Evolutionary conservation across 768 basidiomycete genomes (phyloP), one percentile per base, ranked within the genome.

Genomic region (Chiua virens): DNA sequence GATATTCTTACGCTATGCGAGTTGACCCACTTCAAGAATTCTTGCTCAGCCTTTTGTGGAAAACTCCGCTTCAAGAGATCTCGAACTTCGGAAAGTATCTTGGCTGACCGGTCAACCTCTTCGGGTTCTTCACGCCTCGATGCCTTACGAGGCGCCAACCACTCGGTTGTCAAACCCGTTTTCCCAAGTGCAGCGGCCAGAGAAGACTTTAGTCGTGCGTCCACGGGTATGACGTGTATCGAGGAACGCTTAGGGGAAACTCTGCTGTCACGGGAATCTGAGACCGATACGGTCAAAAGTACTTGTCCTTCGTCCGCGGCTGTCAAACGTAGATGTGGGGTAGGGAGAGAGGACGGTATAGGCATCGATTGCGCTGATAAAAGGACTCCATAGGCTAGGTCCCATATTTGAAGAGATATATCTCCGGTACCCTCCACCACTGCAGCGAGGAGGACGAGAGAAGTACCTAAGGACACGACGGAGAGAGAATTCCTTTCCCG

Each of bases 121-220:
- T 56, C 15, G 44, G 36, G 25, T 50, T 50, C 17, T 30, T n/a
- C 44, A 28, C 23, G 7, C 39, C 53, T 13, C 38, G 52, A n/a
- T 20, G 27, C 17, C 27, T 47, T 25, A 17, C 52, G n/a, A n/a
- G n/a, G 43, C 34, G 45, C 55, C 8, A 83, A 47, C 85, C 85
- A 88, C 41, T 66, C 70, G 10, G 62, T 63, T 8, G 76, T 74
- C 6, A 71, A 67, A 3, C 63, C 53, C 0, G 74, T 77, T 44
- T 76, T 78, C 3, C 86, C 84, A 57, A 89, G 73, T 0, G 83
- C 86, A 45, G 73, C 73, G 4, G 82, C 81, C 44, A 91, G 80
- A 11, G 75, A 88, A 1, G 89, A 89, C 9, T 63, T 72, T 1
- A 64, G 45, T 3, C 81, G 83, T 7, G 79, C 72, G 3, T 68